These are phyloP conservation scores for Rhynchosporium graminicola DNA, from an alignment of 2,329 filamentous ascomycete genomes.

Conservation along the genomic window DNA sequence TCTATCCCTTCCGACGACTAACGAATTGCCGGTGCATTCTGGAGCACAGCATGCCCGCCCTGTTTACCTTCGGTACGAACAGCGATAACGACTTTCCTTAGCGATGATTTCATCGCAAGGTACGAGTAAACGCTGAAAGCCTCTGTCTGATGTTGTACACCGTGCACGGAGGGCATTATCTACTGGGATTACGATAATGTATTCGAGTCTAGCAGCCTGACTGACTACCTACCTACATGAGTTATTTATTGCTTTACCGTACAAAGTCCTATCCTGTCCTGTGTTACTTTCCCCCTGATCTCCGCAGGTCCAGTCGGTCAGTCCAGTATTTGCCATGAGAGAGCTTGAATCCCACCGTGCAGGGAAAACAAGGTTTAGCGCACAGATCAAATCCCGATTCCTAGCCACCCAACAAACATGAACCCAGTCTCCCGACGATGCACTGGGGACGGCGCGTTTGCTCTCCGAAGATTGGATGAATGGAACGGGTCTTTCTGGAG, in stretches of 20 bases:
- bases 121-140: not conserved
- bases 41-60: no score
- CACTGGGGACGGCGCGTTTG: not conserved
- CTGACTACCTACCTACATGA: no score
- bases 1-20: not conserved
- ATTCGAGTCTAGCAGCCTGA: slow-evolving; percentile 9
- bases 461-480: slow-evolving; percentile 8
- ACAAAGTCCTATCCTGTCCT: not conserved
- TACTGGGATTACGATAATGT: not conserved
- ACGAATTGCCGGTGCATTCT: no score
- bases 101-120: not conserved
- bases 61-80: not conserved
- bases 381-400: not conserved
- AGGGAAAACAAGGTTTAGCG: not conserved
- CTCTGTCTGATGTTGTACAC: no score
- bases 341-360: not conserved
- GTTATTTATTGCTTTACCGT: no score
- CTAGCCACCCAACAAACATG: not conserved
- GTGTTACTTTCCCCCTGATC: slow-evolving; percentile 9
- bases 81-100: not conserved
- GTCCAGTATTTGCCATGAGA: no score
- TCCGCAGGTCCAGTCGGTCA: not conserved
- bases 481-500: not conserved
- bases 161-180: not conserved
- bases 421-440: slow-evolving; percentile 2